Conservation (phyloP, 1,139 yeast genomes). For the Nakaseomyces uthaithaninus region DNA sequence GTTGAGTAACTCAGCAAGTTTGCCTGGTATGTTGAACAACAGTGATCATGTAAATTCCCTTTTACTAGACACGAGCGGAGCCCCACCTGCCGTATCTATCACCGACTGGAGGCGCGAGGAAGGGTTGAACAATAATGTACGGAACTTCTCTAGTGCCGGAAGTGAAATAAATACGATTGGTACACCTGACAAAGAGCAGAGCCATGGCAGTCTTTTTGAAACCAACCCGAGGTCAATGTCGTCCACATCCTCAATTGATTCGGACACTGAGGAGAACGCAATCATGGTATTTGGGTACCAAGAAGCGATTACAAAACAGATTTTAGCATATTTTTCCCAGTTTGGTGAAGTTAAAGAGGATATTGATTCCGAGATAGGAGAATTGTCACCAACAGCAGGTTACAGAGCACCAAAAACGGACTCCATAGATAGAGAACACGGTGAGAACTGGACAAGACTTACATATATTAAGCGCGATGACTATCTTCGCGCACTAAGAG, state of each 20-base stretch:
- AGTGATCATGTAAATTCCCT: slow-evolving; percentile 27
- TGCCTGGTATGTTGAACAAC: slow-evolving; percentile 22
- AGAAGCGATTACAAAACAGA: slow-evolving; percentile 53
- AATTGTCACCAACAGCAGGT: background rate
- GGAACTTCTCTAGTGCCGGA: background rate
- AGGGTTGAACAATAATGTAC: background rate
- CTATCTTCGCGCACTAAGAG: slow-evolving; percentile 73
- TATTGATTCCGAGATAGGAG: slow-evolving; percentile 36
- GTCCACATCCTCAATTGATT: slow-evolving; percentile 2
- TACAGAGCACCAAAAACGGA: background rate
- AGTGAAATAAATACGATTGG: slow-evolving; percentile 1
- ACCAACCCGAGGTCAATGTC: background rate
- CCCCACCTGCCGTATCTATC: slow-evolving; percentile 7
- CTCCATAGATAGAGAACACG: slow-evolving; percentile 40
- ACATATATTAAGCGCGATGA: slow-evolving; percentile 68
- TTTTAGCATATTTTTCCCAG: slow-evolving; percentile 63
- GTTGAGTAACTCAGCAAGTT: slow-evolving; percentile 8
- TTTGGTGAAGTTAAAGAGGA: slow-evolving; percentile 75
- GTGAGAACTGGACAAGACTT: slow-evolving; percentile 75
- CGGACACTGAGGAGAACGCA: slow-evolving; percentile 35
- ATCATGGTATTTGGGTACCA: slow-evolving; percentile 84
- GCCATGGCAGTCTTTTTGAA: background rate
- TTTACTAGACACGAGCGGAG: slow-evolving; percentile 20
- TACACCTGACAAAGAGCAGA: background rate
- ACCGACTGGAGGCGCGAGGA: slow-evolving; percentile 8